Evolutionary conservation across 2,329 filamentous ascomycete genomes (phyloP).

Genomic region (Pestalotiopsis sp.): DNA sequence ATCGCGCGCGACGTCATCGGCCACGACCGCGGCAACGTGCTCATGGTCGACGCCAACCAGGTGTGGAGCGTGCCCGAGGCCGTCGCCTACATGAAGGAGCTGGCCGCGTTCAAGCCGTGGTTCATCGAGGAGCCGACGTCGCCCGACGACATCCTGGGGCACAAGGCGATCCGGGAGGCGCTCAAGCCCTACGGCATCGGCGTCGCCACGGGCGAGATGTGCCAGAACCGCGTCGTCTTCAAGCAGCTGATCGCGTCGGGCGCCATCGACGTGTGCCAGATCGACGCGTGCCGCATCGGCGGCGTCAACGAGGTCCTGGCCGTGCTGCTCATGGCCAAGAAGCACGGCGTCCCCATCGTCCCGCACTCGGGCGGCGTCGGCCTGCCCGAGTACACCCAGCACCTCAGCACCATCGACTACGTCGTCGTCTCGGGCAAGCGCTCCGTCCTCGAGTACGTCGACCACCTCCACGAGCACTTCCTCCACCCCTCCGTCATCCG

Average conservation of each 20-base stretch:
- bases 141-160: constrained; percentile 85
- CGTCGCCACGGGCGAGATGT: constrained; percentile 92
- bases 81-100: constrained; percentile 80
- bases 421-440: constrained; percentile 81
- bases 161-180: constrained; percentile 81
- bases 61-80: constrained; percentile 90
- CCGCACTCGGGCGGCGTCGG: constrained; percentile 89
- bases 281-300: constrained; percentile 86
- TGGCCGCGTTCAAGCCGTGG: constrained; percentile 83
- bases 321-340: constrained; percentile 83
- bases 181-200: constrained; percentile 74
- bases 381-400: constrained; percentile 90
- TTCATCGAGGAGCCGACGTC: constrained; percentile 95
- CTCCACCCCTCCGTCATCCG: constrained; percentile 76
- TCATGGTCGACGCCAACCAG: constrained; percentile 95
- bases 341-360: constrained; percentile 78
- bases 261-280: constrained; percentile 85
- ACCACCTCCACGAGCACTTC: constrained; percentile 93
- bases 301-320: constrained; percentile 91
- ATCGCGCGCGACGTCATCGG: constrained; percentile 81
- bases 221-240: constrained; percentile 91
- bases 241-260: constrained; percentile 82
- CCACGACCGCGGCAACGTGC: constrained; percentile 77
- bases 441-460: constrained; percentile 86
- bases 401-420: constrained; percentile 90